phyloP scores from a whole-genome alignment of 169 alveolate genomes.

The Blepharisma undulans region DNA sequence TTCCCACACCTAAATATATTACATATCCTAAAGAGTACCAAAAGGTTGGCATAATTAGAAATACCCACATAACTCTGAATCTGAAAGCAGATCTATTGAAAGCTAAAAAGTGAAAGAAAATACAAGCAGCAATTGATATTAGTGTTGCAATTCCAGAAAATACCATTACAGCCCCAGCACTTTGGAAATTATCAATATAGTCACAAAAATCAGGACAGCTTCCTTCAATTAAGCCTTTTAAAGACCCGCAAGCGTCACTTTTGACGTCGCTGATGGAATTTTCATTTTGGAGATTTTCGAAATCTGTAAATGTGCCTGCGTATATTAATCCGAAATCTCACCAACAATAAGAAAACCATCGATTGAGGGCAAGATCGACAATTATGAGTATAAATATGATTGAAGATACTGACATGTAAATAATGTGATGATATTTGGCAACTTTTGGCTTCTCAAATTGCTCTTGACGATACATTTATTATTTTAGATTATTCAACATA shows the following conservation, averaged over 20 bases:
- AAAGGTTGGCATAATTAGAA: slow-evolving; percentile 14
- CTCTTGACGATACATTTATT: neutral
- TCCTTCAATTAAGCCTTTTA: slow-evolving; percentile 4
- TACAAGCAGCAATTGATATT: neutral
- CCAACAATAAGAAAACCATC: slow-evolving; percentile 34
- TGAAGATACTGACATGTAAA: neutral
- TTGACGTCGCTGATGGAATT: slow-evolving; percentile 9
- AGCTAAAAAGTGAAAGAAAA: neutral
- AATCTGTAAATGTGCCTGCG: slow-evolving; percentile 8
- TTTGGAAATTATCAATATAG: neutral
- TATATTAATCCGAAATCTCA: slow-evolving; percentile 25
- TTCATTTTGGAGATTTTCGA: slow-evolving; percentile 6
- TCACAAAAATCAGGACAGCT: slow-evolving; percentile 27
- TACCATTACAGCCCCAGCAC: slow-evolving; percentile 18
- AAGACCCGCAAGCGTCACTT: slow-evolving; percentile 17
- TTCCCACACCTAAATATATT: neutral
- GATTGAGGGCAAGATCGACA: neutral
- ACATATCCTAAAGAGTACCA: neutral
- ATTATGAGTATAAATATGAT: neutral
- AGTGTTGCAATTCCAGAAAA: neutral
- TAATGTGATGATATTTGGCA: neutral
- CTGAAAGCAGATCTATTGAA: neutral
- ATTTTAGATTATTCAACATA: neutral
- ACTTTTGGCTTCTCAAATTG: neutral
- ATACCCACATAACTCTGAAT: slow-evolving; percentile 24